Evolutionary conservation across 768 basidiomycete genomes (phyloP).

Genomic region (Mrakia gelida): DNA sequence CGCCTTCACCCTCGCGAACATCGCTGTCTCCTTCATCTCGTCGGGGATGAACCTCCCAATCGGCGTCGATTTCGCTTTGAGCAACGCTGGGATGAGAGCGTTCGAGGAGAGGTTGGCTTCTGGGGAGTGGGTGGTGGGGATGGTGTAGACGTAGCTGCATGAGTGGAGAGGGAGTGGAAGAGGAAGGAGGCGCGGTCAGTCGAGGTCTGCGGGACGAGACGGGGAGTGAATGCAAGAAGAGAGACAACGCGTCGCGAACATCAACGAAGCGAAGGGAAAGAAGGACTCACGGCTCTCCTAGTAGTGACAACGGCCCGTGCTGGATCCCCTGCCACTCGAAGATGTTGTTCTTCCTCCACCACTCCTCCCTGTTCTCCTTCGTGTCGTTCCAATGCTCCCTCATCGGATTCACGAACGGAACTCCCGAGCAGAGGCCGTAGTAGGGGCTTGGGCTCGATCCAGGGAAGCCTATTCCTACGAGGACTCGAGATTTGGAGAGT

Average conservation of each 20-base stretch:
- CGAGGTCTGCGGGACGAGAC: background rate
- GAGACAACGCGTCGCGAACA: background rate
- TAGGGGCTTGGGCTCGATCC: constrained; percentile 27
- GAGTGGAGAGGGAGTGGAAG: background rate
- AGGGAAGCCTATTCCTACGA: constrained; percentile 33
- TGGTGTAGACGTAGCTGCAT: constrained; percentile 11
- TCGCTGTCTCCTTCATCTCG: background rate
- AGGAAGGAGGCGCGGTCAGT: background rate
- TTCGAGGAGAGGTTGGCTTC: background rate
- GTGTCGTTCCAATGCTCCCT: background rate
- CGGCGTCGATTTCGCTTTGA: background rate
- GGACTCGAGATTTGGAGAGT: constrained; percentile 27
- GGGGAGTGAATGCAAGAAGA: background rate
- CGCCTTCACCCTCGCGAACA: background rate
- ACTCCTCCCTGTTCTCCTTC: background rate
- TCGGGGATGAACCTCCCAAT: constrained; percentile 19
- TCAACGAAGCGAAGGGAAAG: background rate
- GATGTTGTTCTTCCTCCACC: constrained; percentile 10
- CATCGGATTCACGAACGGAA: constrained; percentile 31
- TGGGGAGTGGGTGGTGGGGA: background rate
- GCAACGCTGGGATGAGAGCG: background rate
- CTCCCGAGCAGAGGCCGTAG: constrained; percentile 30
- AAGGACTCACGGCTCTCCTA: background rate
- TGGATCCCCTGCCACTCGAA: constrained; percentile 21
- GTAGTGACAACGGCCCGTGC: background rate